Evolutionary conservation across 2,329 filamentous ascomycete genomes (phyloP).

Genomic region (Myriosclerotinia scirpicola): DNA sequence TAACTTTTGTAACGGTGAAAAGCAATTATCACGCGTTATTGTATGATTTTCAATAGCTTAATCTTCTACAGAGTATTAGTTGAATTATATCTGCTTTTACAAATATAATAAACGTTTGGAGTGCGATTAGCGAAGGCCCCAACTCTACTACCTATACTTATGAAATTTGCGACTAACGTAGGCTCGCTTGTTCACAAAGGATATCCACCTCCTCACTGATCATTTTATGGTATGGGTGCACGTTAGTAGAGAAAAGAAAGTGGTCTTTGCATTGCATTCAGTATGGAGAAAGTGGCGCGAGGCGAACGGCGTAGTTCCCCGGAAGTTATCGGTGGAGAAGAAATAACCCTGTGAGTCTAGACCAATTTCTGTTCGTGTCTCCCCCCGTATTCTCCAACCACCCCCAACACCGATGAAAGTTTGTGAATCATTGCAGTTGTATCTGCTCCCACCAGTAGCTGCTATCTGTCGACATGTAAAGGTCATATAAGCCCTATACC

Average conservation of each 20-base stretch:
- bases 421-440: background rate
- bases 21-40: background rate
- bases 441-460: background rate
- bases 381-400: background rate
- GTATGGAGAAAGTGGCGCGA: background rate
- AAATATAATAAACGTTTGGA: background rate
- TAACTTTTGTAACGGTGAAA: background rate
- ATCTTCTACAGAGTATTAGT: background rate
- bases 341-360: slow-evolving; percentile 8
- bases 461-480: background rate
- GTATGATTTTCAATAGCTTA: background rate
- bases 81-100: background rate
- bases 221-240: background rate
- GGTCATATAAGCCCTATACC: too few species aligned
- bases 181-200: too few species aligned
- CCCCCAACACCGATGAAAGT: too few species aligned
- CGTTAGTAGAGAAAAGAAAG: background rate
- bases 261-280: slow-evolving; percentile 2
- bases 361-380: slow-evolving; percentile 1
- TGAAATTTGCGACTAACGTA: slow-evolving; percentile 1
- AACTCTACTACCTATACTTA: too few species aligned
- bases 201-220: background rate
- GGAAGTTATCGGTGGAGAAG: background rate
- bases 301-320: slow-evolving; percentile 16
- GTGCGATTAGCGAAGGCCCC: too few species aligned